These are phyloP conservation scores for Penicillium capsulatum DNA, from an alignment of 2,329 filamentous ascomycete genomes.

Conservation along the genomic window DNA sequence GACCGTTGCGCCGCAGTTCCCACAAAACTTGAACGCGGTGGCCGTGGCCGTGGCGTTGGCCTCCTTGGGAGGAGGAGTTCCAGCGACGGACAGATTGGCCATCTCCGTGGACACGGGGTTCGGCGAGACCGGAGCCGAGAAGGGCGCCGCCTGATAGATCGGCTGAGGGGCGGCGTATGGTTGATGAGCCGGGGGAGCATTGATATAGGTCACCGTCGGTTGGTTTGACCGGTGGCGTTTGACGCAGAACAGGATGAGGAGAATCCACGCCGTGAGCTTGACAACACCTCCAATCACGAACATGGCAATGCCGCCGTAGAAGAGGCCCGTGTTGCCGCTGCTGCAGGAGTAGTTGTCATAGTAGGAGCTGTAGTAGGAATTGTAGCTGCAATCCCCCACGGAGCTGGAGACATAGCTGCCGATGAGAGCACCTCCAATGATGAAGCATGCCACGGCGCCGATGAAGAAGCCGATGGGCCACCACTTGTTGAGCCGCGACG, in stretches of 20 bases:
- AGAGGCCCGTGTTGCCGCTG: constrained; percentile 7
- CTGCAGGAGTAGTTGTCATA: constrained; percentile 10
- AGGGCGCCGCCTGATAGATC: constrained; percentile 4
- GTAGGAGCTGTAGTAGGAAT: constrained; percentile 5
- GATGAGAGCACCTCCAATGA: constrained; percentile 17
- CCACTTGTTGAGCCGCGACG: constrained; percentile 12
- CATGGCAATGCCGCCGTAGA: constrained; percentile 13
- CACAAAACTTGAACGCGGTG: constrained; percentile 10
- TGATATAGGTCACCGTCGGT: constrained; percentile 8
- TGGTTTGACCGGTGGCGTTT: constrained; percentile 11
- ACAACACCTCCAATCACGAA: constrained; percentile 15
- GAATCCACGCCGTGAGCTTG: constrained; percentile 17
- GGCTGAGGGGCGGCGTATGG: constrained; percentile 8
- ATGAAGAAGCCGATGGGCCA: constrained; percentile 20
- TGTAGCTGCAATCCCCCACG: constrained; percentile 5
- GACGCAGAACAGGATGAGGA: constrained; percentile 19
- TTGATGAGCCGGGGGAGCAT: constrained; percentile 1
- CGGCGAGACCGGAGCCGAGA: constrained; percentile 8
- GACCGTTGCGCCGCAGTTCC: constrained; percentile 10
- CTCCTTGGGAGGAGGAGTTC: constrained; percentile 14
- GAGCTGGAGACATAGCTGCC: constrained; percentile 12
- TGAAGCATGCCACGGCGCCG: constrained; percentile 14
- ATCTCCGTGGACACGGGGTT: constrained; percentile 7
- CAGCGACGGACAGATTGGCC: background rate
- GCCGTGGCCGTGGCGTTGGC: constrained; percentile 1